Base-by-base conservation (phyloP, 2,329 filamentous ascomycete species). In the Claviceps sp. region DNA sequence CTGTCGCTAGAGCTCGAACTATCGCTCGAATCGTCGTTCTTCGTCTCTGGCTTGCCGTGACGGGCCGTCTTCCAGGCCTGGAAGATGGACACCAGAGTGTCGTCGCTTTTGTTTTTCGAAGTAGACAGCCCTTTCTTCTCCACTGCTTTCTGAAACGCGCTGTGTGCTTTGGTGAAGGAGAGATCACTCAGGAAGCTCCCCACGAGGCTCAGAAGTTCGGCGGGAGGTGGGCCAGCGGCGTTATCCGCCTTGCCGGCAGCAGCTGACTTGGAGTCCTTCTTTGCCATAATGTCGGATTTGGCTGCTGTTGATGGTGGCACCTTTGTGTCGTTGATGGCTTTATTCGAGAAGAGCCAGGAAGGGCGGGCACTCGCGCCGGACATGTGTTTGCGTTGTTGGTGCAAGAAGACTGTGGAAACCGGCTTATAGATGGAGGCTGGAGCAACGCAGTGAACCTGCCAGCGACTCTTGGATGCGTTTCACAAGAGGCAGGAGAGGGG, bases 201-300 rank as follows among this genome's bases (percentile, higher is more conserved):
- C 60, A 89, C 75, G 16, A 87, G 71, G 55, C 81, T 77, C 62
- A 89, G 71, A 39, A 89, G 70, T 65, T 85, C 75, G 30, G 75
- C 66, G 4, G 84, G 76, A 26, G 79, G 73, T 47, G 78, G 73
- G 46, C 70, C 52, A 10, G 63, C 37, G 41, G 56, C 54, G 30
- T 56, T 54, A 45, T 57, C 52, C 48, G 55, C 57, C 53, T 57
- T 59, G 34, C 58, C 52, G 48, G 53, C 38, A 43, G 60, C 52
- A 19, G 59, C 57, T 26, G 55, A 48, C 48, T 52, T 57, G 58
- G 54, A 58, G 51, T 57, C 61, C 56, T 67, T 65, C 55, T 67
- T 70, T 56, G 60, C 65, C 68, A 71, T 71, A 41, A 57, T 58
- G 46, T 37, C 37, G 44, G 54, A 48, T 5, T 56, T 14, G n/a